Evolutionary conservation across 2,329 filamentous ascomycete genomes (phyloP).

Genomic region (Aureobasidium uvarum): DNA sequence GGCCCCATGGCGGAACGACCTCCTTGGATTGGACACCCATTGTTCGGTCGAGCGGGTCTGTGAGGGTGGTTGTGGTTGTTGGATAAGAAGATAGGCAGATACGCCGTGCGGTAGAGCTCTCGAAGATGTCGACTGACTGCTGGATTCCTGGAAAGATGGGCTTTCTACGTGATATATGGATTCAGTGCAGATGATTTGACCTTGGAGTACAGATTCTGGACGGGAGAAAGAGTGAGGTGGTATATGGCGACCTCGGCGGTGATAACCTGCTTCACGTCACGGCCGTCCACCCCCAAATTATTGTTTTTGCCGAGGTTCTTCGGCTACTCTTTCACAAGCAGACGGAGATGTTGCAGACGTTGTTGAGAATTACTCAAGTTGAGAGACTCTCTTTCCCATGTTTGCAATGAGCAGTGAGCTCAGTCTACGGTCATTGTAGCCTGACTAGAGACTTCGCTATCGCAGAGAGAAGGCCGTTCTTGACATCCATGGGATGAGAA

Average conservation of each 20-base stretch:
- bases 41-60: slow-evolving; percentile 1
- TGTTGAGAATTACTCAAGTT: slow-evolving; percentile 1
- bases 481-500: not conserved
- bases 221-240: not conserved
- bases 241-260: slow-evolving; percentile 17
- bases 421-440: too few relatives aligned
- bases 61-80: not conserved
- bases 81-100: not conserved
- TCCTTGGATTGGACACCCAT: slow-evolving; percentile 64
- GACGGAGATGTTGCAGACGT: slow-evolving; percentile 1
- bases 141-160: not conserved
- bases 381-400: not conserved
- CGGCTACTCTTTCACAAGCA: slow-evolving; percentile 17
- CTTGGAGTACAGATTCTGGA: not conserved
- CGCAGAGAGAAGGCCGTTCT: not conserved
- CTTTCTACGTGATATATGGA: too few relatives aligned
- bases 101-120: not conserved
- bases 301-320: slow-evolving; percentile 20
- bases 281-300: slow-evolving; percentile 2
- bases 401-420: not conserved
- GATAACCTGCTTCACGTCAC: slow-evolving; percentile 5
- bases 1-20: slow-evolving; percentile 84
- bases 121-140: not conserved
- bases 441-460: not conserved
- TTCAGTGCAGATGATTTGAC: not conserved